Conservation (phyloP, 2,329 filamentous ascomycete species). For the Fusarium guadeloupense region DNA sequence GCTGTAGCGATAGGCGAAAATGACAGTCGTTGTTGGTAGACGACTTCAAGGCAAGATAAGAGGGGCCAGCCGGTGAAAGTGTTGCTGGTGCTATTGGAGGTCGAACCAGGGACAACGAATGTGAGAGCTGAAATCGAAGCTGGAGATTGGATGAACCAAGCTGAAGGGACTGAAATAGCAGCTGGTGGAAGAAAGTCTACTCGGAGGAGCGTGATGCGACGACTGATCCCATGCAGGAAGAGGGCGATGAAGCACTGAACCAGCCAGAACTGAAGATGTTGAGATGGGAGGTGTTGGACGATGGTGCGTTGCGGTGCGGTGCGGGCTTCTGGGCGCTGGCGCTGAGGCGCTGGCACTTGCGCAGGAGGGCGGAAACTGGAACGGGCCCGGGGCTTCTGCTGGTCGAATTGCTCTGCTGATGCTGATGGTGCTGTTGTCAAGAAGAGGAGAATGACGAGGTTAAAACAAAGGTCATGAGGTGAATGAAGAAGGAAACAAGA, state of each 20-base stretch:
- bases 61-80: slow-evolving; percentile 37
- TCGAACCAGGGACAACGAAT: slow-evolving; percentile 29
- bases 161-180: slow-evolving; percentile 30
- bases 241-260: slow-evolving; percentile 42
- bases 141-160: slow-evolving; percentile 15
- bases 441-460: slow-evolving; percentile 7
- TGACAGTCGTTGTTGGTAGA: slow-evolving; percentile 25
- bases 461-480: slow-evolving; percentile 18
- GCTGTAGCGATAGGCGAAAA: slow-evolving; percentile 28
- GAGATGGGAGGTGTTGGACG: slow-evolving; percentile 35
- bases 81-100: slow-evolving; percentile 30
- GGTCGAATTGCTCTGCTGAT: slow-evolving; percentile 31
- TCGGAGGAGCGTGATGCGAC: slow-evolving; percentile 25
- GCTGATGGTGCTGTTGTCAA: slow-evolving; percentile 20
- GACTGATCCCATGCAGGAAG: slow-evolving; percentile 37
- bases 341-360: slow-evolving; percentile 38
- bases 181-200: slow-evolving; percentile 20
- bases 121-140: slow-evolving; percentile 23
- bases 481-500: slow-evolving; percentile 13
- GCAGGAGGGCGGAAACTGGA: slow-evolving; percentile 31
- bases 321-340: slow-evolving; percentile 33
- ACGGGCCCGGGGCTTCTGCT: slow-evolving; percentile 8
- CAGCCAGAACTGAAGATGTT: slow-evolving; percentile 43
- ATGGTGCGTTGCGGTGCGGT: slow-evolving; percentile 19
- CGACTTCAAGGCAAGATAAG: slow-evolving; percentile 24